Evolutionary conservation across 192 early-diverging fungal species (phyloP), one percentile per base, ranked within the genome.

Genomic region (Backusella westeae): DNA sequence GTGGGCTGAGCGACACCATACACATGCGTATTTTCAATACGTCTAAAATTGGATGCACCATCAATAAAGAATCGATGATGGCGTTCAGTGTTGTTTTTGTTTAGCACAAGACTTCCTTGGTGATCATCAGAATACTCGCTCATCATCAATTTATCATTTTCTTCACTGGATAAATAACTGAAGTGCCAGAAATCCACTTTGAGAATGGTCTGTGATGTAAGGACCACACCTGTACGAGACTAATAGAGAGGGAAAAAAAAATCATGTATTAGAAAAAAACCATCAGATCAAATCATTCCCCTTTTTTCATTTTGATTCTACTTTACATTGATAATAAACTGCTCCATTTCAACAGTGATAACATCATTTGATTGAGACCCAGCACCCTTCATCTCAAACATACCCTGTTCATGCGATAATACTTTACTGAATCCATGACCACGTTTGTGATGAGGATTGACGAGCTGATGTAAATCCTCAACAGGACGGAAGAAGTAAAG

Each of bases 1-100:
- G 89, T 88, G 2, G 90, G 90, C 53, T 91, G 90, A 8, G 90
- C 90, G 7, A 87, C 84, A 34, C 83, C 89, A 67, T 87, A 87
- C 9, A 89, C 78, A 34, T 74, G 73, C 4, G 83, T 75, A 9
- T 82, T 80, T 6, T 69, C 78, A 10, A 89, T 81, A 19, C 77
- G 75, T 42, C 85, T 42, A 85, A 91, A 90, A 65, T 89, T 89
- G 46, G 85, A 75, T n/a, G 88, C 87, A 12, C 90, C 90, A 32
- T 85, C 83, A 29, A 89, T 84, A 6, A 32, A 38, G 39, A 69
- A 74, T 0, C 34, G 32, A 41, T 77, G 68, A 41, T 76, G 75
- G 14, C 36, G 69, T 41, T 76, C 65, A 3, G 75, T 32, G 23
- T 73, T 44, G 29, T 26, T 75, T 6, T 49, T 49, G 42, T 56